Conservation (phyloP, 345 rosid species). For the Rhodamnia argentea region DNA sequence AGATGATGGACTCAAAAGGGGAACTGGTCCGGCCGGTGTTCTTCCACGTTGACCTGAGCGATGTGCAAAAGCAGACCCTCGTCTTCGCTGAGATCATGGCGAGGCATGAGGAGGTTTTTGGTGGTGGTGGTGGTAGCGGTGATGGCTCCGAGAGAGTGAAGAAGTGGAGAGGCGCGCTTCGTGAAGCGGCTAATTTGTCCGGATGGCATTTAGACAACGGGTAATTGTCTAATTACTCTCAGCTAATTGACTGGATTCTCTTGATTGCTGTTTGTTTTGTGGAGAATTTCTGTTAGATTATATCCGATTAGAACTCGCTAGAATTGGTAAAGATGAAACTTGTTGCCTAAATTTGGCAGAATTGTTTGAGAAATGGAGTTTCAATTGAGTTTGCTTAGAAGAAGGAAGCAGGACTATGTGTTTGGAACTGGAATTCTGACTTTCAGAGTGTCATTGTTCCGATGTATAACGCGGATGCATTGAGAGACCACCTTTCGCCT, state of each 20-base stretch:
- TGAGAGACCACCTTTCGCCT: background rate
- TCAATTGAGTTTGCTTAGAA: background rate
- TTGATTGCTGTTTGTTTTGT: background rate
- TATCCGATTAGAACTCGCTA: background rate
- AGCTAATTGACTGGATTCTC: background rate
- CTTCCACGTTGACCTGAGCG: constrained; percentile 4
- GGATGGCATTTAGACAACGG: constrained; percentile 5
- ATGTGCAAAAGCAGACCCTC: constrained; percentile 4
- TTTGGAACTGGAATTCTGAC: background rate
- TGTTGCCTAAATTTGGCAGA: background rate
- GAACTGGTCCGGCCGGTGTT: constrained; percentile 12
- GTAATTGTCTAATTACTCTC: background rate
- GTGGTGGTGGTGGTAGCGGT: background rate
- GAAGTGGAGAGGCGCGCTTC: constrained; percentile 7
- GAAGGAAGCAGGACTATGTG: background rate
- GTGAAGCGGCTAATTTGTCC: background rate
- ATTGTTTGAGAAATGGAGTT: background rate
- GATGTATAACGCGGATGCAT: background rate
- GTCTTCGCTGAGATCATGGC: background rate
- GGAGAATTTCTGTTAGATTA: background rate
- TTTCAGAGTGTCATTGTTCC: background rate
- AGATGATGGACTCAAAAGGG: background rate
- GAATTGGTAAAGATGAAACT: background rate
- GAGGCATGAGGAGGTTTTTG: background rate
- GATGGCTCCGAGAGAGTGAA: background rate